Percentiles rank a stretch among this genome's conserved stretches.
These are phyloP conservation scores for Monosporascus sp. DNA, from an alignment of 2,329 filamentous ascomycete species.

Conservation along the genomic window DNA sequence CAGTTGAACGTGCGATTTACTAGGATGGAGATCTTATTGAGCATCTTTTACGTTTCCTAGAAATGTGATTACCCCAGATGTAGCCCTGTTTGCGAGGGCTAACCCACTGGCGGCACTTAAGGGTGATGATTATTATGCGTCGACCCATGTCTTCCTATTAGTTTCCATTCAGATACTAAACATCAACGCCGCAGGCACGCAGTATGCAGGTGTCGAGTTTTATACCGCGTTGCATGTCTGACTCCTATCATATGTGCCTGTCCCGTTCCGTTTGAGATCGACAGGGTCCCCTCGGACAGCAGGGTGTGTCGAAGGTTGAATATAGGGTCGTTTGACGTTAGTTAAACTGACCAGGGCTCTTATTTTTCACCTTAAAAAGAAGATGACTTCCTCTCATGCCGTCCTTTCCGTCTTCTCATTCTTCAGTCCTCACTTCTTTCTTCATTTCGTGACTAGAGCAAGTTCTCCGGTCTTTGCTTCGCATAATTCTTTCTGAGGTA, in stretches of 20 bases:
- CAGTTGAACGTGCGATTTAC: neutral
- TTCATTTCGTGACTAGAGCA: constrained; percentile 13
- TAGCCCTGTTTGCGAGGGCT: neutral
- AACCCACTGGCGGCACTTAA: neutral
- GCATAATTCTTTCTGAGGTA: constrained; percentile 21
- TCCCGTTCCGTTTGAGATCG: neutral
- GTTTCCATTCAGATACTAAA: neutral
- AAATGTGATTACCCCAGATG: neutral
- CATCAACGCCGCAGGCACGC: no score
- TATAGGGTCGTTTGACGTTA: neutral
- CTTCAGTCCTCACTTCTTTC: neutral
- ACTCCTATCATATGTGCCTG: neutral
- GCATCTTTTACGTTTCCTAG: neutral
- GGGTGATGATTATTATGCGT: neutral
- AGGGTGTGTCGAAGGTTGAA: neutral
- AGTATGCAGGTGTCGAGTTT: no score
- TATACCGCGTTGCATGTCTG: neutral
- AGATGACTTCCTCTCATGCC: constrained; percentile 2
- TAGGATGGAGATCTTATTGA: neutral
- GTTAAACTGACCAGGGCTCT: neutral
- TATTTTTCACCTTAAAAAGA: neutral
- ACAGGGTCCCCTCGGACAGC: neutral
- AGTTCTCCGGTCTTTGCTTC: constrained; percentile 11
- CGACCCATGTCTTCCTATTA: neutral
- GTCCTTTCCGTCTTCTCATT: constrained; percentile 8